Evolutionary conservation across 495 filamentous ascomycete species (phyloP), one percentile per base, ranked within the genome.

Genomic region (Annulohypoxylon moriforme): DNA sequence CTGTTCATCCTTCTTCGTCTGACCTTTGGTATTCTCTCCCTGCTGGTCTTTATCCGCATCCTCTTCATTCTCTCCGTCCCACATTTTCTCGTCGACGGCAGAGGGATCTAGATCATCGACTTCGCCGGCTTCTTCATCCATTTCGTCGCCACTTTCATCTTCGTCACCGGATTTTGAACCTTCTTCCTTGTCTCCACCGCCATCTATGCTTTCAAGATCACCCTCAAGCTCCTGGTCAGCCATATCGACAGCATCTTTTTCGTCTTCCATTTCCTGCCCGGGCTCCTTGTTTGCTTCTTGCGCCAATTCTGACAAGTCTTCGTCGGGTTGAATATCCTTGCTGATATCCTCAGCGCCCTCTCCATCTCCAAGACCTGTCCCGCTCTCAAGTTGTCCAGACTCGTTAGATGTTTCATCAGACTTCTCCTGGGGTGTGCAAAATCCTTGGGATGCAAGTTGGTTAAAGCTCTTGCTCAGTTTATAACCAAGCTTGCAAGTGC

Each of bases 311-410:
- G 91, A 90, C 11, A 99, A 79, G 78, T 98, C 93, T 79, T 99
- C 96, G 66, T 98, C 95, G 50, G 93, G 90, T 66, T 92, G 87
- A 52, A 99, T 90, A 76, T 98, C 95, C 73, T 98, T 97, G 80
- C 94, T 97, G 61, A 99, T 98, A 81, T 99, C 94, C 75, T 98
- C 93, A 1, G 90, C 93, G 24, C 94, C 96, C 74, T 97, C 92
- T 11, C 94, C 95, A 62, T 97, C 95, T 29, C 96, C 96, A n/a
- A 99, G 87, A 24, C 96, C 96, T 4, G 94, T 98, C n/a, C 96
- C 96, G 55, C 85, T 87, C 78, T 99, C 94, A 42, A 97, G 83
- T 70, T 94, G 89, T 5, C 93, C 92, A 16, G 87, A 84, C 68
- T 91, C 87, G 36, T 88, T 86, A 24, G 87, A 83, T 52, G 90